Conservation (phyloP, 305 asterid species). For the Euphrasia arctica region DNA sequence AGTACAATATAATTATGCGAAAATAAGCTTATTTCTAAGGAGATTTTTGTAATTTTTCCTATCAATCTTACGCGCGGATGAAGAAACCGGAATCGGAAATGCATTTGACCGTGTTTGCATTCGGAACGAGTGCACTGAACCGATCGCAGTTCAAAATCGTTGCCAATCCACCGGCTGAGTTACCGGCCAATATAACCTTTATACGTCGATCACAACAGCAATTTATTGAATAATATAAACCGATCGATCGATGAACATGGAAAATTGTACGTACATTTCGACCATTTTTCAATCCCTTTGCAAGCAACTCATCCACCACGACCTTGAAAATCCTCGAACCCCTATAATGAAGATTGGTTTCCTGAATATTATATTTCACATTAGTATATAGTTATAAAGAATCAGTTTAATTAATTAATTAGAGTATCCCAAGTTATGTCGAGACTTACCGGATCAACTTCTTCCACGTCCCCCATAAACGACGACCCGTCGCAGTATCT, state of each 20-base stretch:
- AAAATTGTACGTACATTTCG: constrained; percentile 26
- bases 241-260: background rate
- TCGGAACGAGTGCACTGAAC: constrained; percentile 29
- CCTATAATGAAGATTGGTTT: constrained; percentile 26
- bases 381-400: too few species aligned
- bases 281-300: constrained; percentile 31
- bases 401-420: too few species aligned
- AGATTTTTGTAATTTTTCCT: background rate
- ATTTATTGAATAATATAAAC: background rate
- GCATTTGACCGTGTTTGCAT: constrained; percentile 31
- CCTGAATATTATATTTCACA: constrained; percentile 12
- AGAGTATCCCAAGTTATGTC: background rate
- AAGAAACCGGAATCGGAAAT: constrained; percentile 47
- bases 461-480: constrained; percentile 34
- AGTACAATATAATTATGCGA: background rate
- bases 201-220: background rate
- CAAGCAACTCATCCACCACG: constrained; percentile 26
- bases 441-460: constrained; percentile 27
- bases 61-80: constrained; percentile 31
- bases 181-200: constrained; percentile 41
- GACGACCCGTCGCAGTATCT: constrained; percentile 51
- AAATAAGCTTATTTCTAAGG: background rate
- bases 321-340: constrained; percentile 35
- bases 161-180: constrained; percentile 49
- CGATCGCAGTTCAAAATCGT: constrained; percentile 40